Evolutionary conservation across 257 asterid species (phyloP).

Genomic region (Mentha longifolia): DNA sequence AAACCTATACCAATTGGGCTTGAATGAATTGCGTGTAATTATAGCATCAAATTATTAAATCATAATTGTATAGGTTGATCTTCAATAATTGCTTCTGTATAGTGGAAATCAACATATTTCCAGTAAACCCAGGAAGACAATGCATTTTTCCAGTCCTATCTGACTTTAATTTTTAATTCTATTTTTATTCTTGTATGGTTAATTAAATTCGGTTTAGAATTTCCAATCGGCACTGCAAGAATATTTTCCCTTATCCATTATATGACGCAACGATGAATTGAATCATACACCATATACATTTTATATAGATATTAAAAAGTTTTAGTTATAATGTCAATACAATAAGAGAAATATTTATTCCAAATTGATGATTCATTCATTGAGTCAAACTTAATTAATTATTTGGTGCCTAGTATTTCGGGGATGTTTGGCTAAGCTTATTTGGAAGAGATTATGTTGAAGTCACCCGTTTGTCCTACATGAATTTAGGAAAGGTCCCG

Average conservation of each 20-base stretch:
- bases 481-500: no score
- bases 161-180: background rate
- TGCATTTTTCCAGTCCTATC: background rate
- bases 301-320: no score
- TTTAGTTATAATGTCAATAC: no score
- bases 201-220: background rate
- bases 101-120: background rate
- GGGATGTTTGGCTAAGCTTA: no score
- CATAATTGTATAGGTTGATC: background rate
- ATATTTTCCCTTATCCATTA: background rate
- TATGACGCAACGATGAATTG: background rate
- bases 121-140: background rate
- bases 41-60: background rate
- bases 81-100: background rate
- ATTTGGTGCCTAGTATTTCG: no score
- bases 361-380: background rate
- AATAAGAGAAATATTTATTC: background rate
- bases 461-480: no score
- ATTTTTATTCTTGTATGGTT: no score
- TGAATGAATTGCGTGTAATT: background rate
- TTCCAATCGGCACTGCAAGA: background rate
- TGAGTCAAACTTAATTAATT: no score
- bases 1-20: no score
- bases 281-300: background rate
- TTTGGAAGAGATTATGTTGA: no score